phyloP scores from a whole-genome alignment of 73 alveolate species.

The Paraurostyla sp. region DNA sequence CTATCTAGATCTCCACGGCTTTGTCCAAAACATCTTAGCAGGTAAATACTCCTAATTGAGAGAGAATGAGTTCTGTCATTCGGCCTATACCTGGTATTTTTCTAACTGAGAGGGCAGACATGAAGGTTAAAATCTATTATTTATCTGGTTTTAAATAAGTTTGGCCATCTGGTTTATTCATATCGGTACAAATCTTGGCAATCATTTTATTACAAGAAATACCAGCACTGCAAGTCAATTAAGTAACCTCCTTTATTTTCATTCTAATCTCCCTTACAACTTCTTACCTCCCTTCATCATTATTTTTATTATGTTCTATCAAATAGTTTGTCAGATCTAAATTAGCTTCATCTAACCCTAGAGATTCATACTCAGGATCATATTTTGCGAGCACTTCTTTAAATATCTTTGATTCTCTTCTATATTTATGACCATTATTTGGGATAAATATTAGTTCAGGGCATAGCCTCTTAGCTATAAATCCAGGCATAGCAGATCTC shows the following conservation, averaged over 20 bases:
- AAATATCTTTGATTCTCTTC: conserved; percentile 64
- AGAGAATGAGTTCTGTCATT: conserved; percentile 79
- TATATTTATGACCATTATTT: conserved; percentile 82
- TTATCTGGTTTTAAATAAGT: conserved; percentile 80
- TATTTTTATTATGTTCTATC: conserved; percentile 55
- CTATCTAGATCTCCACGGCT: conserved; percentile 66
- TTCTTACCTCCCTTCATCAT: conserved; percentile 82
- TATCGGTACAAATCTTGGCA: conserved; percentile 98
- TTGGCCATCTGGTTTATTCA: conserved; percentile 98
- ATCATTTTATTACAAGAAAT: conserved; percentile 96
- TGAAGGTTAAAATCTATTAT: conserved; percentile 75
- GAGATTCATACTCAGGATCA: conserved; percentile 88
- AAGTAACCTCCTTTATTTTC: conserved; percentile 77
- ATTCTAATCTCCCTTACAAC: conserved; percentile 87
- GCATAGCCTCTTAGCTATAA: conserved; percentile 95
- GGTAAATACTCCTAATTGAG: conserved; percentile 71
- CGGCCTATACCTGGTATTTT: conserved; percentile 97
- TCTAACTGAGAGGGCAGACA: conserved; percentile 87
- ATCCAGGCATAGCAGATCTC: conserved; percentile 99
- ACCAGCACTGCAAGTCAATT: conserved; percentile 98
- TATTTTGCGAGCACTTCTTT: conserved; percentile 84
- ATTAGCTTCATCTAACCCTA: conserved; percentile 97
- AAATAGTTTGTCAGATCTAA: conserved; percentile 93
- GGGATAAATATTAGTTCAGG: conserved; percentile 92
- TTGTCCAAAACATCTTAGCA: conserved; percentile 82